These are phyloP conservation scores for Pseudocercospora fijiensis DNA, from an alignment of 2,329 filamentous ascomycete genomes.

Conservation along the genomic window DNA sequence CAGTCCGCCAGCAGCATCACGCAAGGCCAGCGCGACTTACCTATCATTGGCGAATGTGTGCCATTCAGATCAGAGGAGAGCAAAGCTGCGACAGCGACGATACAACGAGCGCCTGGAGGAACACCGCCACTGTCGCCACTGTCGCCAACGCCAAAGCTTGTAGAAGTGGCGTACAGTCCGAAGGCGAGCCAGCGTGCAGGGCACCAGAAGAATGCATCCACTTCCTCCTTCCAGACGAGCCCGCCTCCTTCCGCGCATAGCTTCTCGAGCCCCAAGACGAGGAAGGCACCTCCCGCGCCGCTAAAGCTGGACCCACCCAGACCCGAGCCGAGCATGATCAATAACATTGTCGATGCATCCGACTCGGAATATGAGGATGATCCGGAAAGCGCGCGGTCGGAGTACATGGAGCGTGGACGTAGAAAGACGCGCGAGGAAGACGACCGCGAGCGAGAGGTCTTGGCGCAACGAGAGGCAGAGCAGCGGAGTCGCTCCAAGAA, in stretches of 20 bases:
- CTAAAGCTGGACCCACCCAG: slow-evolving; percentile 58
- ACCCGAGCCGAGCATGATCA: slow-evolving; percentile 21
- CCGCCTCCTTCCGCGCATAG: slow-evolving; percentile 22
- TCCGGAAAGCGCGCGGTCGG: slow-evolving; percentile 47
- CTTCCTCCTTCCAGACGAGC: slow-evolving; percentile 20
- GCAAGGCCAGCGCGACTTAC: slow-evolving; percentile 3
- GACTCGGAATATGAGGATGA: slow-evolving; percentile 84
- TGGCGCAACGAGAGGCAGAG: slow-evolving; percentile 62
- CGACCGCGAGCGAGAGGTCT: slow-evolving; percentile 70
- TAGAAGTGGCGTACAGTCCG: slow-evolving; percentile 19
- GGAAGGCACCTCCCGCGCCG: slow-evolving; percentile 83
- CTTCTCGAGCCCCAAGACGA: slow-evolving; percentile 41
- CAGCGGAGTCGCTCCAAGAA: slow-evolving; percentile 72
- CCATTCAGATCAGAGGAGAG: slow-evolving; percentile 22
- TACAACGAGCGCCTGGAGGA: slow-evolving; percentile 20
- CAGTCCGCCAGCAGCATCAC: slow-evolving; percentile 26
- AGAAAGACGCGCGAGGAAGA: slow-evolving; percentile 86
- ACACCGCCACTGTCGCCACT: slow-evolving; percentile 31
- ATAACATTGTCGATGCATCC: slow-evolving; percentile 58
- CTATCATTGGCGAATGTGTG: background rate
- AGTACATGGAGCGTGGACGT: slow-evolving; percentile 59
- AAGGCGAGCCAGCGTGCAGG: slow-evolving; percentile 5
- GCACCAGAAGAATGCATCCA: slow-evolving; percentile 18
- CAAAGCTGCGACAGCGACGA: slow-evolving; percentile 12
- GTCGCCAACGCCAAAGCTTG: slow-evolving; percentile 27